phyloP scores from a whole-genome alignment of 2,329 filamentous ascomycete species.

The Lachnellula subtilissima region DNA sequence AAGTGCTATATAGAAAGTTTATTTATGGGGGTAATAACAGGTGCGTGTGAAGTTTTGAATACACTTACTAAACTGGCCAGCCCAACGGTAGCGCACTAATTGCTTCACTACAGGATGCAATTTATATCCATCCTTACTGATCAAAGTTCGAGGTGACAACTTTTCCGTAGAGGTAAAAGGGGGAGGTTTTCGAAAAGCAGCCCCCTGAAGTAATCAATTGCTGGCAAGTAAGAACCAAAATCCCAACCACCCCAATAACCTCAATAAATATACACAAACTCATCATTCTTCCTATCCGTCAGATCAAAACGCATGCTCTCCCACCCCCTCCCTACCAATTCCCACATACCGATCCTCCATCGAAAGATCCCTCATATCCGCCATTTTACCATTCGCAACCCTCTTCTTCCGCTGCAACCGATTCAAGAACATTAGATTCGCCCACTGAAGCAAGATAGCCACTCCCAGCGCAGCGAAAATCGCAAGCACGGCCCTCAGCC shows the following conservation, averaged over 20 bases:
- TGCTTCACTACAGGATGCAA: too few relatives aligned
- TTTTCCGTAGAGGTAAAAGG: too few relatives aligned
- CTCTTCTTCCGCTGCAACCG: constrained; percentile 50
- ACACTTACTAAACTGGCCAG: too few relatives aligned
- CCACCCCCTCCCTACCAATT: constrained; percentile 35
- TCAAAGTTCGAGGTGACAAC: too few relatives aligned
- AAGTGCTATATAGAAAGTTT: too few relatives aligned
- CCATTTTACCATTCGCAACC: constrained; percentile 55
- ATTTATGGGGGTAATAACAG: too few relatives aligned
- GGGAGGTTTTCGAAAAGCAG: too few relatives aligned
- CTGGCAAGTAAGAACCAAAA: background rate
- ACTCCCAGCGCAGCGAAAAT: constrained; percentile 51
- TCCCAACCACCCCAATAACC: too few relatives aligned
- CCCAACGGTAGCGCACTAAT: too few relatives aligned
- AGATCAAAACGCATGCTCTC: constrained; percentile 54
- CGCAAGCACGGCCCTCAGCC: constrained; percentile 50
- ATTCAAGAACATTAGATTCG: constrained; percentile 52
- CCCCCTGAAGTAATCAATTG: too few relatives aligned
- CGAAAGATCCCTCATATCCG: constrained; percentile 52
- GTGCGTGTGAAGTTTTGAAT: too few relatives aligned
- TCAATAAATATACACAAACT: constrained; percentile 61
- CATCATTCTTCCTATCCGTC: constrained; percentile 62
- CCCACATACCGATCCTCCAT: constrained; percentile 51
- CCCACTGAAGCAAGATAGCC: constrained; percentile 49
- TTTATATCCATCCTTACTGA: too few relatives aligned